Percentiles rank a stretch among this genome's conserved stretches.
phyloP scores from a whole-genome alignment of 2,329 filamentous ascomycete species.

The Cercospora berteroae region DNA sequence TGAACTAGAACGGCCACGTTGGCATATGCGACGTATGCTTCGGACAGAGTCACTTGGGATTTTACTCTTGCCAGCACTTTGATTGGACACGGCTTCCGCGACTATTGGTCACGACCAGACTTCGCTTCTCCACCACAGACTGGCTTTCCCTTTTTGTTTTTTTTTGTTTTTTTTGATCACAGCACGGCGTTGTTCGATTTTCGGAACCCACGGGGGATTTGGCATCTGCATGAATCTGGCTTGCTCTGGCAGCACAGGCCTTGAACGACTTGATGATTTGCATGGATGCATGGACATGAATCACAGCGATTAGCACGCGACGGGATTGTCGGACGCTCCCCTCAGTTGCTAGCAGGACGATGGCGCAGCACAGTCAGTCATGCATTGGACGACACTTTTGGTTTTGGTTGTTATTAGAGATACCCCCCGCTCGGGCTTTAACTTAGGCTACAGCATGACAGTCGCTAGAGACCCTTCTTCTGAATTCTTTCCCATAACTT shows the following conservation, averaged over 20 bases:
- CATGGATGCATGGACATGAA: conserved; percentile 16
- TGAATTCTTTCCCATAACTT: background rate
- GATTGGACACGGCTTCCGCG: background rate
- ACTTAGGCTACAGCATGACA: background rate
- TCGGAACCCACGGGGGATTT: background rate
- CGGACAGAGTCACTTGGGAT: background rate
- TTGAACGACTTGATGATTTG: conserved; percentile 11
- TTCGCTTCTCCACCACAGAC: background rate
- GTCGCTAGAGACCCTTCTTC: background rate
- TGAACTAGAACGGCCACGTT: conserved; percentile 9
- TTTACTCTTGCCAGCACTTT: background rate
- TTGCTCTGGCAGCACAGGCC: conserved; percentile 18
- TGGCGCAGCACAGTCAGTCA: background rate
- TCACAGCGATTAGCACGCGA: conserved; percentile 8
- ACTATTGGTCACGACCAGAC: background rate
- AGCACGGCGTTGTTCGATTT: conserved; percentile 14
- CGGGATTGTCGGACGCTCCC: conserved; percentile 9
- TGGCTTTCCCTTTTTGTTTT: background rate
- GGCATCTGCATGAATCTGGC: conserved; percentile 8
- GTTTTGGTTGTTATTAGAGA: conserved; percentile 10
- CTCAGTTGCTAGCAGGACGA: background rate
- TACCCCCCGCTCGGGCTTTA: conserved; percentile 16
- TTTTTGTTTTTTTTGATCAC: background rate
- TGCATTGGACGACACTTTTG: conserved; percentile 13
- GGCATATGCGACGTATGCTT: background rate